phyloP scores from a whole-genome alignment of 2,329 filamentous ascomycete genomes.

The Lecanoromycetidae sp. region DNA sequence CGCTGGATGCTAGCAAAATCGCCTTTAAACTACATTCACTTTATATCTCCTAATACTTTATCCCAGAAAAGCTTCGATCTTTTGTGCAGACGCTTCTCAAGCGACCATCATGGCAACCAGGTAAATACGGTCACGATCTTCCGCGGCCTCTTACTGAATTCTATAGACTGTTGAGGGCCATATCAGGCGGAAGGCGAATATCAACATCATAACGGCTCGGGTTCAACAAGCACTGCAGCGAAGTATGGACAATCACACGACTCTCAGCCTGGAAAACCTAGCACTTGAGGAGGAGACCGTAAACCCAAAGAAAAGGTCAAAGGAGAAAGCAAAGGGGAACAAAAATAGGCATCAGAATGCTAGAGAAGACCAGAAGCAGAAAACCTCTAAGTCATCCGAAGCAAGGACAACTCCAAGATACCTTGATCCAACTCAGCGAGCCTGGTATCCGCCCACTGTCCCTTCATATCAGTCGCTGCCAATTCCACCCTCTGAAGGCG shows the following conservation, averaged over 20 bases:
- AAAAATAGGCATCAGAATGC: not conserved
- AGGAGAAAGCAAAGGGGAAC: not conserved
- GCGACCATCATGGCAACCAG: not conserved
- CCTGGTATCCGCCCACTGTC: not conserved
- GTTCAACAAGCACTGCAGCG: not conserved
- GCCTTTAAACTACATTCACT: not conserved
- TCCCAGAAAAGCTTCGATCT: not conserved
- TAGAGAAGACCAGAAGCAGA: no score
- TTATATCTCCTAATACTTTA: not conserved
- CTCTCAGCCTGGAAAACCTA: constrained; percentile 7
- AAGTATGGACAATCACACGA: constrained; percentile 5
- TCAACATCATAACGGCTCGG: not conserved
- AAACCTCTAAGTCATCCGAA: not conserved
- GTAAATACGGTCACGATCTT: not conserved
- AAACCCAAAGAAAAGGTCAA: not conserved
- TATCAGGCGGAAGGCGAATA: not conserved
- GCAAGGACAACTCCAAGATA: no score
- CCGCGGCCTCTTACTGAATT: not conserved
- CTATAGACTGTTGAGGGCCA: not conserved
- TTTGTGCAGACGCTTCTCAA: not conserved
- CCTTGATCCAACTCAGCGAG: no score
- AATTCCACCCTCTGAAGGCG: not conserved
- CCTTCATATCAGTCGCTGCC: not conserved
- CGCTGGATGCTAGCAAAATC: no score
- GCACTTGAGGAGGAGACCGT: not conserved